These are phyloP conservation scores for Salix udensis DNA, from an alignment of 345 rosid genomes.

Conservation along the genomic window DNA sequence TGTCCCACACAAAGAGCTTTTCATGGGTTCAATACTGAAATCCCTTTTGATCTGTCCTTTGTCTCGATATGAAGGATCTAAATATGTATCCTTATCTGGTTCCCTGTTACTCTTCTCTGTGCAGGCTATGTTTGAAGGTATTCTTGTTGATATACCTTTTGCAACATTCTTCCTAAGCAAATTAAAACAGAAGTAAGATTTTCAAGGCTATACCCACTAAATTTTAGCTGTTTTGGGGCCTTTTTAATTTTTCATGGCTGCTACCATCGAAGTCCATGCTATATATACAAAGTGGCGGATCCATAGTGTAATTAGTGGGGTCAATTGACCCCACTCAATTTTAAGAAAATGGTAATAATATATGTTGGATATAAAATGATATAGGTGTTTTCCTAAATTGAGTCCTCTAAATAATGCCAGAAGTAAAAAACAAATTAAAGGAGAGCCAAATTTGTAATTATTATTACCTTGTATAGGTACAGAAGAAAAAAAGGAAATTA, in stretches of 20 bases:
- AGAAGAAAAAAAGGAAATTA: too few species aligned
- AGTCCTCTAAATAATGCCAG: too few species aligned
- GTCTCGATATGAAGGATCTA: neutral
- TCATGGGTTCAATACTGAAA: neutral
- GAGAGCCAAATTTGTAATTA: too few species aligned
- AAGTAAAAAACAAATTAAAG: too few species aligned
- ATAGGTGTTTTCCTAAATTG: too few species aligned
- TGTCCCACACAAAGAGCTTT: neutral
- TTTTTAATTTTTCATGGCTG: neutral
- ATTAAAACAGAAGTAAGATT: conserved; percentile 78
- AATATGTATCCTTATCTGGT: neutral
- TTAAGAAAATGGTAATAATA: too few species aligned
- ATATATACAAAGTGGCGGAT: too few species aligned
- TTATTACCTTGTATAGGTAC: too few species aligned
- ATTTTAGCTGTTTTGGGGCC: neutral
- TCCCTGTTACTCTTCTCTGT: conserved; percentile 19
- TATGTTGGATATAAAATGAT: too few species aligned
- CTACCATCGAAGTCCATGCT: neutral
- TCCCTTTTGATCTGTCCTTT: neutral
- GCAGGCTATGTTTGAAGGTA: conserved; percentile 99
- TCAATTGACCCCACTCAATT: too few species aligned
- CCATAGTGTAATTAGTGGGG: too few species aligned
- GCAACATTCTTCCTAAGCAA: conserved; percentile 99
- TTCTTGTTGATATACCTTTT: conserved; percentile 96
- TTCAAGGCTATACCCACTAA: conserved; percentile 1